These are phyloP conservation scores for Epichloe bromicola DNA, from an alignment of 2,329 filamentous ascomycete genomes.

Conservation along the genomic window DNA sequence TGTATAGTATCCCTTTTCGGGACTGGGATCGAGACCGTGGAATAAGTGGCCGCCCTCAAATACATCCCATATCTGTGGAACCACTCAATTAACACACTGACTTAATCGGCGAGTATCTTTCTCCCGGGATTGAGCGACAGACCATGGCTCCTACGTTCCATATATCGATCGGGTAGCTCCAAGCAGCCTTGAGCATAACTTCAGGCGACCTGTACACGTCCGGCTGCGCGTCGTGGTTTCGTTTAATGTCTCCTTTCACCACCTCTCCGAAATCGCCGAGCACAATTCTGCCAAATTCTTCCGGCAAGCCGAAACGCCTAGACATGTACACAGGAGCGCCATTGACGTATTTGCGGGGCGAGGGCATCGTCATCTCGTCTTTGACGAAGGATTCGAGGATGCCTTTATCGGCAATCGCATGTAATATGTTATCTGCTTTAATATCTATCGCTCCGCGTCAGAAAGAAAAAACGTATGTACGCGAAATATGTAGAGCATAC, in stretches of 20 bases:
- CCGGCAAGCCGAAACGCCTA: slow-evolving; percentile 1
- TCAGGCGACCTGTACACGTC: slow-evolving; percentile 14
- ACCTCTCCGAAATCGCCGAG: no score
- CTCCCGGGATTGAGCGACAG: not conserved
- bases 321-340: not conserved
- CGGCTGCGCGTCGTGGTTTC: slow-evolving; percentile 10
- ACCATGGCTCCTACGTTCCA: slow-evolving; percentile 14
- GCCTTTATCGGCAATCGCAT: no score
- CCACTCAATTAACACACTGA: no score
- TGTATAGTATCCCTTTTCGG: slow-evolving; percentile 7
- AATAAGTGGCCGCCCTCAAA: slow-evolving; percentile 13
- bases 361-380: not conserved
- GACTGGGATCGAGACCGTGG: slow-evolving; percentile 6
- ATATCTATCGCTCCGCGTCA: no score
- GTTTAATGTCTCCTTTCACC: no score
- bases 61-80: slow-evolving; percentile 12
- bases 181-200: slow-evolving; percentile 12
- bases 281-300: slow-evolving; percentile 1
- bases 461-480: no score
- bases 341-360: not conserved
- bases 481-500: no score
- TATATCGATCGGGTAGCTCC: slow-evolving; percentile 14
- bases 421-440: no score
- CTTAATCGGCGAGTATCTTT: no score
- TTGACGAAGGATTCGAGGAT: not conserved